phyloP scores from a whole-genome alignment of 805 yeast species.

The Suhomyces canberraensis region DNA sequence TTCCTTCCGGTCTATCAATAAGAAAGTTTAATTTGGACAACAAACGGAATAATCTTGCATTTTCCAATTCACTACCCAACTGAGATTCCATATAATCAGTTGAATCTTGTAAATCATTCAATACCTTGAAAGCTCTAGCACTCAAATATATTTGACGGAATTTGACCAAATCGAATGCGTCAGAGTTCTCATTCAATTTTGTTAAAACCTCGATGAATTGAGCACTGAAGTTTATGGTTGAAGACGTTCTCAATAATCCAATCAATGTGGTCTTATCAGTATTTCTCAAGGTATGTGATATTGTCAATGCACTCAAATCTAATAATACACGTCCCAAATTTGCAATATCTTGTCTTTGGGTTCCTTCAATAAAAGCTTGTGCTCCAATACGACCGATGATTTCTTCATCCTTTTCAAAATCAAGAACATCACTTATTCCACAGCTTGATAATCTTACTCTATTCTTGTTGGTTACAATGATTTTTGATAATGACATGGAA shows the following conservation, averaged over 20 bases:
- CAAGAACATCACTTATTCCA: slow-evolving; percentile 68
- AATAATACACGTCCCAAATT: slow-evolving; percentile 59
- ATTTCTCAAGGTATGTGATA: slow-evolving; percentile 25
- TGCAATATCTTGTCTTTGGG: slow-evolving; percentile 54
- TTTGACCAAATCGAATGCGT: slow-evolving; percentile 18
- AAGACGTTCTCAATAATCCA: slow-evolving; percentile 13
- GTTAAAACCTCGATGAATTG: slow-evolving; percentile 43
- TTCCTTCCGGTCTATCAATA: slow-evolving; percentile 66
- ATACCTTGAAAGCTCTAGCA: slow-evolving; percentile 38
- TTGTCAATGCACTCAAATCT: slow-evolving; percentile 46
- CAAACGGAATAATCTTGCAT: slow-evolving; percentile 80
- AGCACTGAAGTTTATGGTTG: slow-evolving; percentile 30
- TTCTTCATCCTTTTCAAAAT: slow-evolving; percentile 33
- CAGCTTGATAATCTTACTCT: slow-evolving; percentile 69
- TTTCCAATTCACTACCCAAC: slow-evolving; percentile 75
- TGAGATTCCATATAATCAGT: slow-evolving; percentile 60
- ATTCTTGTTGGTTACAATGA: slow-evolving; percentile 68
- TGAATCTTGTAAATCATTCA: slow-evolving; percentile 50
- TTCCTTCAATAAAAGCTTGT: slow-evolving; percentile 14
- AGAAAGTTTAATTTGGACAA: slow-evolving; percentile 78
- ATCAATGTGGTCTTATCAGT: slow-evolving; percentile 10
- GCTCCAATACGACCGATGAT: slow-evolving; percentile 10
- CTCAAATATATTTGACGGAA: slow-evolving; percentile 25
- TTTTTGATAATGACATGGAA: slow-evolving; percentile 60
- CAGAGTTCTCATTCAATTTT: slow-evolving; percentile 15